These are phyloP conservation scores for Apocynum venetum DNA, from an alignment of 257 asterid species.

Conservation along the genomic window DNA sequence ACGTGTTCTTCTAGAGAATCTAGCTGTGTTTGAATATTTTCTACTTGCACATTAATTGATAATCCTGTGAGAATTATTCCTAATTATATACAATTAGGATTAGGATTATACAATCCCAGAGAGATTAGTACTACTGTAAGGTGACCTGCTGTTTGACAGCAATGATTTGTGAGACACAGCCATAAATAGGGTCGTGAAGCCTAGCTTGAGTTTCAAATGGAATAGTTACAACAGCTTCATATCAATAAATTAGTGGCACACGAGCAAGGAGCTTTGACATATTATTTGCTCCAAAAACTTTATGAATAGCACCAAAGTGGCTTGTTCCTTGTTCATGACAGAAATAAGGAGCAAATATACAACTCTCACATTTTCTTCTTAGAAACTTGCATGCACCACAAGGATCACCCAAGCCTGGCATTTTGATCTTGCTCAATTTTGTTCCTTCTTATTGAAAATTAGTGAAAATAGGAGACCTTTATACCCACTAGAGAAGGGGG, in stretches of 20 bases:
- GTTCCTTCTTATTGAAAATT: too few relatives aligned
- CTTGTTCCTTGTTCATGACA: conserved; percentile 64
- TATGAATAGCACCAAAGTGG: conserved; percentile 24
- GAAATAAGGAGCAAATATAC: conserved; percentile 69
- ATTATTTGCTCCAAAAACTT: conserved; percentile 18
- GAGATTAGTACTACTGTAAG: too few relatives aligned
- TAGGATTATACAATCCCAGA: too few relatives aligned
- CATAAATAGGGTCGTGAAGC: conserved; percentile 75
- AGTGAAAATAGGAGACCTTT: too few relatives aligned
- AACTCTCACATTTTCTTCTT: conserved; percentile 60
- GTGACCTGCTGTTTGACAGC: conserved; percentile 19
- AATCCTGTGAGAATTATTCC: too few relatives aligned
- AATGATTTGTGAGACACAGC: conserved; percentile 68
- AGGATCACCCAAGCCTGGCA: conserved; percentile 23
- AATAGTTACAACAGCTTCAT: conserved; percentile 64
- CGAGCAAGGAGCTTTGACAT: conserved; percentile 27
- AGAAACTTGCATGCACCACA: conserved; percentile 75
- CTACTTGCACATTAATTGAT: conserved; percentile 15
- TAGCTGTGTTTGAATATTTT: conserved; percentile 38
- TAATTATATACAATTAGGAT: background rate
- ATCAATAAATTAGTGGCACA: conserved; percentile 46
- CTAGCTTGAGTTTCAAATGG: conserved; percentile 72
- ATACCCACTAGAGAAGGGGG: too few relatives aligned
- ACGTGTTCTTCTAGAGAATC: conserved; percentile 37
- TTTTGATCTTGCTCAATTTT: background rate